These are phyloP conservation scores for Xylariales sp. DNA, from an alignment of 2,329 filamentous ascomycete species.

Conservation along the genomic window DNA sequence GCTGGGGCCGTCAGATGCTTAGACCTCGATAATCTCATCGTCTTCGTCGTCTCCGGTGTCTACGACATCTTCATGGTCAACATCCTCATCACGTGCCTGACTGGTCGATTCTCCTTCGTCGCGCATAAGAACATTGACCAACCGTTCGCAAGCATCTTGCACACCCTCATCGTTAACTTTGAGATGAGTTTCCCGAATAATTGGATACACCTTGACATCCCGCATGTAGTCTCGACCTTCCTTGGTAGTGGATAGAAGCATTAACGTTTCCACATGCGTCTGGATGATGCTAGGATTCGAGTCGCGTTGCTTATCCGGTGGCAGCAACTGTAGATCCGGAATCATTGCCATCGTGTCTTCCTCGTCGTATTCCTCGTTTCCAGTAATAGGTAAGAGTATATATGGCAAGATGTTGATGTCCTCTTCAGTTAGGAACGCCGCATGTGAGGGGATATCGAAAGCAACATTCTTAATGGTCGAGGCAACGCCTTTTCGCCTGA, in stretches of 20 bases:
- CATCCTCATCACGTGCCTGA: conserved; percentile 35
- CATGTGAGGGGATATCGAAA: conserved; percentile 74
- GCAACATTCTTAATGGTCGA: conserved; percentile 91
- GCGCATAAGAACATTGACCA: conserved; percentile 85
- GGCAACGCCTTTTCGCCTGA: conserved; percentile 90
- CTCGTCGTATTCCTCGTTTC: conserved; percentile 80
- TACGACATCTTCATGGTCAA: conserved; percentile 33
- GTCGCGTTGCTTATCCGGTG: conserved; percentile 85
- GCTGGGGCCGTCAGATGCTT: too few relatives aligned
- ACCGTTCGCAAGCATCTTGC: conserved; percentile 75
- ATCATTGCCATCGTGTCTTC: conserved; percentile 86
- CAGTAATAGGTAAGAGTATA: conserved; percentile 80
- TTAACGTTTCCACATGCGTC: conserved; percentile 84
- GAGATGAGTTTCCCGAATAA: conserved; percentile 80
- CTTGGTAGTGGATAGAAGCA: conserved; percentile 74
- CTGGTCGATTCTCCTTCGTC: conserved; percentile 58
- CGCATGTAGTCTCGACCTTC: conserved; percentile 72
- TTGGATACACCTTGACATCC: conserved; percentile 77
- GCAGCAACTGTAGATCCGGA: conserved; percentile 81
- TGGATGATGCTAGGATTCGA: conserved; percentile 69
- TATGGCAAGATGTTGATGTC: conserved; percentile 83
- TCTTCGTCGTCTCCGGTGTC: conserved; percentile 30
- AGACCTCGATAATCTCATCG: conserved; percentile 54
- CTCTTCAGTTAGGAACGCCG: conserved; percentile 63
- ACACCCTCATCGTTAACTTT: conserved; percentile 75